Evolutionary conservation across 2,329 filamentous ascomycete genomes (phyloP).

Genomic region (Calonectria henricotiae): DNA sequence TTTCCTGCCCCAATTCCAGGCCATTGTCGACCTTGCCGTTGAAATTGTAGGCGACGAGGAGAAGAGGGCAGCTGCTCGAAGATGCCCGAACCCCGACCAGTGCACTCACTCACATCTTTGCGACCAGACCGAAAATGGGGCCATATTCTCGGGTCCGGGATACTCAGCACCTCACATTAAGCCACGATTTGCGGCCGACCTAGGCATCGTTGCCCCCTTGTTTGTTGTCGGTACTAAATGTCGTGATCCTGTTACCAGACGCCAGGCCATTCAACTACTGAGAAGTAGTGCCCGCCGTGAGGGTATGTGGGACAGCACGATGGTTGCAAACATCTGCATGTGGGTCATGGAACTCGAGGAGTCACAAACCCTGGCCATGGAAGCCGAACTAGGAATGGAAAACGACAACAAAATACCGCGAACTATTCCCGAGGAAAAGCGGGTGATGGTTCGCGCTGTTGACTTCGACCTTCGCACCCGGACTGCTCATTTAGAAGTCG

Average conservation of each 20-base stretch:
- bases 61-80: conserved; percentile 64
- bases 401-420: conserved; percentile 40
- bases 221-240: conserved; percentile 80
- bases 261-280: conserved; percentile 75
- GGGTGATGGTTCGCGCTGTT: conserved; percentile 71
- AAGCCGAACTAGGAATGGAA: conserved; percentile 33
- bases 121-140: conserved; percentile 36
- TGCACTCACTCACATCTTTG: conserved; percentile 61
- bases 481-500: conserved; percentile 68
- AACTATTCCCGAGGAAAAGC: conserved; percentile 68
- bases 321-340: conserved; percentile 70
- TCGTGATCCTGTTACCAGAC: conserved; percentile 70
- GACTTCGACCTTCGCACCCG: conserved; percentile 72
- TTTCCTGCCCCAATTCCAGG: conserved; percentile 68
- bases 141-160: conserved; percentile 61
- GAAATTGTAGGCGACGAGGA: conserved; percentile 76
- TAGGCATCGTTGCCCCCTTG: conserved; percentile 77
- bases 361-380: conserved; percentile 57
- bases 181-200: conserved; percentile 75
- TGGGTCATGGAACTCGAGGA: conserved; percentile 74
- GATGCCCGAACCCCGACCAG: conserved; percentile 62
- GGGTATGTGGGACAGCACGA: conserved; percentile 79
- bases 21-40: conserved; percentile 71
- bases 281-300: conserved; percentile 75
- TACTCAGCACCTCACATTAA: conserved; percentile 70